Evolutionary conservation across 1,284 basidiomycete species (phyloP).

Genomic region (Thecaphora thlaspeos): DNA sequence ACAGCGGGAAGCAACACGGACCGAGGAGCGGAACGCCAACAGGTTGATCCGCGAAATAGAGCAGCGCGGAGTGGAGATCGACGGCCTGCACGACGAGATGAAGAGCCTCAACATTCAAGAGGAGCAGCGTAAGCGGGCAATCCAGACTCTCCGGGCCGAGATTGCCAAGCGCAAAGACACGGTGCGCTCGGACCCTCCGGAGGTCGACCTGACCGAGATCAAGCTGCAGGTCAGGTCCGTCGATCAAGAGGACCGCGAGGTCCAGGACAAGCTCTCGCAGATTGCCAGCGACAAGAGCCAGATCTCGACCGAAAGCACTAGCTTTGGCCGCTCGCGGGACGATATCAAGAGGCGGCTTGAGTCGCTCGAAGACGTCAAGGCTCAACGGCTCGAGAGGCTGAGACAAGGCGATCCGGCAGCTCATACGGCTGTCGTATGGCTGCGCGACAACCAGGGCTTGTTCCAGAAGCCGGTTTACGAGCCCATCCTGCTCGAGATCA

Average conservation of each 20-base stretch:
- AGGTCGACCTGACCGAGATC: slow-evolving; percentile 6
- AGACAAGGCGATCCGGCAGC: slow-evolving; percentile 65
- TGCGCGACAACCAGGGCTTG: slow-evolving; percentile 67
- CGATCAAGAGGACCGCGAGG: slow-evolving; percentile 10
- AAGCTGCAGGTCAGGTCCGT: slow-evolving; percentile 16
- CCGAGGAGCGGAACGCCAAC: slow-evolving; percentile 22
- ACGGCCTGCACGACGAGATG: slow-evolving; percentile 20
- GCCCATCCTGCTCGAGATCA: slow-evolving; percentile 72
- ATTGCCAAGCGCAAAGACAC: neutral
- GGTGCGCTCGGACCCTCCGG: neutral
- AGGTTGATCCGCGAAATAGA: slow-evolving; percentile 17
- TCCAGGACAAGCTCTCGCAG: slow-evolving; percentile 13
- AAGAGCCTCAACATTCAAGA: slow-evolving; percentile 23
- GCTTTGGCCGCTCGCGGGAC: slow-evolving; percentile 12
- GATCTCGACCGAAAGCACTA: slow-evolving; percentile 19
- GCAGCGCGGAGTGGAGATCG: slow-evolving; percentile 23
- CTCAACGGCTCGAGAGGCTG: slow-evolving; percentile 43
- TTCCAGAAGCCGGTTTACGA: slow-evolving; percentile 83
- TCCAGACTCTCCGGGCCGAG: slow-evolving; percentile 26
- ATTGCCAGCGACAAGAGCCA: slow-evolving; percentile 20
- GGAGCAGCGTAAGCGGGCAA: slow-evolving; percentile 22
- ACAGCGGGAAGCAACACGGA: neutral
- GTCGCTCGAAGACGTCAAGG: slow-evolving; percentile 38
- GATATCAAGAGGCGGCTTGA: slow-evolving; percentile 23
- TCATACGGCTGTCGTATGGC: slow-evolving; percentile 72